Conservation (phyloP, 73 alveolate species). For the Paramecium primaurelia region DNA sequence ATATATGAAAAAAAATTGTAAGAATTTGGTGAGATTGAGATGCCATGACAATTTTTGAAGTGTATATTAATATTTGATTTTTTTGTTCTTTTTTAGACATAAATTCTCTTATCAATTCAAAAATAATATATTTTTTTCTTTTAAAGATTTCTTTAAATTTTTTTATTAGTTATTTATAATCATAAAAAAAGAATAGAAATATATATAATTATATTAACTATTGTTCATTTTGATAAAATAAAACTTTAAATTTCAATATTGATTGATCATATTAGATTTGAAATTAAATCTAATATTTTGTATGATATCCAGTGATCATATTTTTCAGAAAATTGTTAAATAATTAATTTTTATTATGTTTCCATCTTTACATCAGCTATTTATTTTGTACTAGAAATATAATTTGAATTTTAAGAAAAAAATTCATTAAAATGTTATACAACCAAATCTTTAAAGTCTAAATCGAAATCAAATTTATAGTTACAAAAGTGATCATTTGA, state of each 20-base stretch:
- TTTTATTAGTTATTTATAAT: no score
- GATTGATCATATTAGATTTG: not conserved
- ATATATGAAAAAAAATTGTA: constrained; percentile 49
- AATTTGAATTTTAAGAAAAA: no score
- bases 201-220: no score
- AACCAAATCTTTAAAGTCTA: not conserved
- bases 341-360: no score
- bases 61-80: not conserved
- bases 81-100: not conserved
- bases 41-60: not conserved
- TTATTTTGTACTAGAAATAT: no score
- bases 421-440: not conserved
- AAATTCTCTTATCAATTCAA: not conserved
- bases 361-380: no score
- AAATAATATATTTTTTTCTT: not conserved
- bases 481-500: not conserved
- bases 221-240: not conserved
- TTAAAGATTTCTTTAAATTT: not conserved
- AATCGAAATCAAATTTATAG: not conserved
- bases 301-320: not conserved
- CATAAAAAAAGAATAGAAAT: not conserved
- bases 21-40: not conserved
- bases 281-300: not conserved
- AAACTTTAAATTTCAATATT: not conserved
- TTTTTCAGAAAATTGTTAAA: not conserved